Evolutionary conservation across 306 rosid species (phyloP).

Genomic region (Vigna hirtella): DNA sequence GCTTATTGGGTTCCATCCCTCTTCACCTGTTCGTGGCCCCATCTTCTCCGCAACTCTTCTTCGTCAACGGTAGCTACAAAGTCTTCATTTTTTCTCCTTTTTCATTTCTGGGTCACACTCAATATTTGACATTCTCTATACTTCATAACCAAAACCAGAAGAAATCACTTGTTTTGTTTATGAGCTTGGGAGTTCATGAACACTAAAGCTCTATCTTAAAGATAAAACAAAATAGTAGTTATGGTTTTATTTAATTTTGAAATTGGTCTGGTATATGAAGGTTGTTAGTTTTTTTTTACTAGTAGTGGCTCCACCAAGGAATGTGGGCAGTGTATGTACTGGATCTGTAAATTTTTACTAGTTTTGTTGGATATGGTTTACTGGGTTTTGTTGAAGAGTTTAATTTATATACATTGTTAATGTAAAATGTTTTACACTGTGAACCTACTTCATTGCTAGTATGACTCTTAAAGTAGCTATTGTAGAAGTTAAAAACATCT

Average conservation of each 20-base stretch:
- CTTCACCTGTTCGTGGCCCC: slow-evolving; percentile 73
- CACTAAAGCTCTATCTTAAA: slow-evolving; percentile 7
- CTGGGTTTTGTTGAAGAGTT: slow-evolving; percentile 19
- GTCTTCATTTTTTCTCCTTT: slow-evolving; percentile 20
- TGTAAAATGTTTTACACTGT: too few species aligned
- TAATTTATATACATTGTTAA: not conserved
- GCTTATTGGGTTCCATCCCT: slow-evolving; percentile 66
- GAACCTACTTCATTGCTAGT: not conserved
- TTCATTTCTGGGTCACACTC: slow-evolving; percentile 34
- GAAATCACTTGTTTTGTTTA: slow-evolving; percentile 13
- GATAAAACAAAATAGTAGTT: not conserved
- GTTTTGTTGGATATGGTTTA: not conserved
- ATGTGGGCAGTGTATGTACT: slow-evolving; percentile 14
- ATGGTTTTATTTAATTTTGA: not conserved
- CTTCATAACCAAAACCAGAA: slow-evolving; percentile 26
- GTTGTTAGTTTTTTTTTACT: not conserved
- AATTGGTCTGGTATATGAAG: not conserved
- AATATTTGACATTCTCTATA: not conserved
- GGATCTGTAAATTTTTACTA: slow-evolving; percentile 36
- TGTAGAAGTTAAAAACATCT: too few species aligned
- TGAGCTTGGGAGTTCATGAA: not conserved
- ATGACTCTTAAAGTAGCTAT: not conserved
- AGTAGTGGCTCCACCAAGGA: not conserved
- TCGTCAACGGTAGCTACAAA: slow-evolving; percentile 52
- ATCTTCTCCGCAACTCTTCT: slow-evolving; percentile 50